phyloP scores from a whole-genome alignment of 345 rosid genomes.

The Hypericum perforatum region DNA sequence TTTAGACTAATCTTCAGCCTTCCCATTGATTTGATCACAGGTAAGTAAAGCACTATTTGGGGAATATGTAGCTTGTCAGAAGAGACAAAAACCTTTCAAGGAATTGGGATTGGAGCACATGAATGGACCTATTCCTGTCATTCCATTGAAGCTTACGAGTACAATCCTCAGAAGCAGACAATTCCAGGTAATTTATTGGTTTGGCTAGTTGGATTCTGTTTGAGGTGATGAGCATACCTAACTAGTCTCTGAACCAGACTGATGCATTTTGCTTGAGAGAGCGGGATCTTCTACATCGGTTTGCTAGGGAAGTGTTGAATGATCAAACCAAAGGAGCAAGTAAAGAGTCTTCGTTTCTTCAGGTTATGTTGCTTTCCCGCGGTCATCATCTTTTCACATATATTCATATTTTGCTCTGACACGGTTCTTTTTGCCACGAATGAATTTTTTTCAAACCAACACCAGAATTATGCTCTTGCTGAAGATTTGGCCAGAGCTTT shows the following conservation, averaged over 20 bases:
- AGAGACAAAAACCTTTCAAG: constrained; percentile 55
- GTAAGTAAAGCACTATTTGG: constrained; percentile 85
- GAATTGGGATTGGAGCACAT: constrained; percentile 82
- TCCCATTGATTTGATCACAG: constrained; percentile 28
- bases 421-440: background rate
- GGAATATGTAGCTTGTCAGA: constrained; percentile 55
- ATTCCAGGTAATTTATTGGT: constrained; percentile 50
- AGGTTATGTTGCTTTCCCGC: constrained; percentile 31
- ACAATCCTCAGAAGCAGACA: constrained; percentile 54
- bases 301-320: constrained; percentile 49
- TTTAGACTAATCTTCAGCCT: background rate
- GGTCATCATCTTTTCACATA: background rate
- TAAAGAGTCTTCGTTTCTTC: constrained; percentile 47
- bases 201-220: constrained; percentile 1
- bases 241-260: constrained; percentile 30
- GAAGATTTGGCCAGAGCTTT: constrained; percentile 89
- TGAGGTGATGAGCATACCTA: background rate
- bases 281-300: constrained; percentile 65
- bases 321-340: constrained; percentile 57
- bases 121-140: constrained; percentile 50
- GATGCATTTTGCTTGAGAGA: constrained; percentile 67
- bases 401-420: constrained; percentile 10
- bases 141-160: constrained; percentile 63
- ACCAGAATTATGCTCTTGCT: constrained; percentile 71
- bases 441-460: constrained; percentile 1